Conservation (phyloP, 768 basidiomycete species). For the Auriculariales sp. region DNA sequence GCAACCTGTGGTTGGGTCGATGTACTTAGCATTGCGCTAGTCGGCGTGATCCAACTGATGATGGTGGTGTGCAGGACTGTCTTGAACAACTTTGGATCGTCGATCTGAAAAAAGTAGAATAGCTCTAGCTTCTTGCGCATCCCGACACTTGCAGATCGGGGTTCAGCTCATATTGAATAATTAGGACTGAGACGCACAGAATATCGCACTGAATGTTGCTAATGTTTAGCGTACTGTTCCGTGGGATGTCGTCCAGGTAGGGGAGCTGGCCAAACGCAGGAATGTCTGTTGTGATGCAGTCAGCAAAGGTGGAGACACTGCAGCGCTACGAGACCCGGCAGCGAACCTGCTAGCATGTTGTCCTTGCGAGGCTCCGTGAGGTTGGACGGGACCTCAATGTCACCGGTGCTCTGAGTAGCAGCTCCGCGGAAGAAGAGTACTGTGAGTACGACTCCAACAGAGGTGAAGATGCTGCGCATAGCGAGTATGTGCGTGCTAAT, state of each 20-base stretch:
- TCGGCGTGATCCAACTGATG: constrained; percentile 31
- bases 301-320: no score
- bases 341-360: no score
- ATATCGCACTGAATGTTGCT: constrained; percentile 10
- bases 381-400: no score
- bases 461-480: no score
- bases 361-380: no score
- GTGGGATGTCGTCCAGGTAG: not conserved
- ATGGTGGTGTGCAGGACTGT: constrained; percentile 17
- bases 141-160: constrained; percentile 8
- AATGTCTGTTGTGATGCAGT: no score
- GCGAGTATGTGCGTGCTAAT: no score
- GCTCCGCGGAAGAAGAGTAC: no score
- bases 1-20: constrained; percentile 24
- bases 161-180: not conserved
- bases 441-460: no score
- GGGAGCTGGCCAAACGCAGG: no score
- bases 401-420: no score
- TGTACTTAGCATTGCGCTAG: constrained; percentile 21
- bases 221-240: constrained; percentile 6
- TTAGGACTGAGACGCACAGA: constrained; percentile 5
- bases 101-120: constrained; percentile 14
- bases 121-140: constrained; percentile 13
- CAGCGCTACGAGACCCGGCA: no score
- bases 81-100: constrained; percentile 10